These are phyloP conservation scores for Syzygium malaccense DNA, from an alignment of 441 rosid species.

Conservation along the genomic window DNA sequence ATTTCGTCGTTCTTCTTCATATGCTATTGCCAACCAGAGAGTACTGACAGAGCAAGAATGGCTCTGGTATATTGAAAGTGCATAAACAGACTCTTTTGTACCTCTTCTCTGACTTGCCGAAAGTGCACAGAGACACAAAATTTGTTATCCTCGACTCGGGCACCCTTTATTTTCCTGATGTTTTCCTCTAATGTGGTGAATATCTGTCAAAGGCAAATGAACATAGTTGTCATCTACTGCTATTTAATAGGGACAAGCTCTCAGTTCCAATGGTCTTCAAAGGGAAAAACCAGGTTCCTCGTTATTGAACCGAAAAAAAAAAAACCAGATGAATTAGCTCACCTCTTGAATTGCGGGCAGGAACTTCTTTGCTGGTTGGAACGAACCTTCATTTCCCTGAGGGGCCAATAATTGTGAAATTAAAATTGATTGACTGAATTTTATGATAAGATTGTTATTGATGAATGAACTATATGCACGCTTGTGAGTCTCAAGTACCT, in stretches of 20 bases:
- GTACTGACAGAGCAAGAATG: neutral
- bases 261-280: neutral
- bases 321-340: neutral
- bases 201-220: slow-evolving; percentile 15
- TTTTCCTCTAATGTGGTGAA: slow-evolving; percentile 12
- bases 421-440: neutral
- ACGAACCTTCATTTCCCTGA: slow-evolving; percentile 25
- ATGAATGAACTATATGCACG: neutral
- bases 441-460: neutral
- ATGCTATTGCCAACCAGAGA: neutral
- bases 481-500: slow-evolving; percentile 7
- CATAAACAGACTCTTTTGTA: neutral
- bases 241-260: neutral
- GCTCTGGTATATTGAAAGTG: neutral
- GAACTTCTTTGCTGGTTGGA: slow-evolving; percentile 38
- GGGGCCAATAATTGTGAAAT: neutral
- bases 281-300: neutral
- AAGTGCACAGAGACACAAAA: slow-evolving; percentile 42
- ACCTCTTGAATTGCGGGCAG: slow-evolving; percentile 38
- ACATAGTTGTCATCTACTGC: neutral
- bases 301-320: neutral
- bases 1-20: neutral
- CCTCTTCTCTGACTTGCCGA: slow-evolving; percentile 31
- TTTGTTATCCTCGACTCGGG: slow-evolving; percentile 31
- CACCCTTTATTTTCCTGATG: slow-evolving; percentile 24